phyloP scores from a whole-genome alignment of 176 grass and related monocot species.

The Tillandsia leiboldiana region DNA sequence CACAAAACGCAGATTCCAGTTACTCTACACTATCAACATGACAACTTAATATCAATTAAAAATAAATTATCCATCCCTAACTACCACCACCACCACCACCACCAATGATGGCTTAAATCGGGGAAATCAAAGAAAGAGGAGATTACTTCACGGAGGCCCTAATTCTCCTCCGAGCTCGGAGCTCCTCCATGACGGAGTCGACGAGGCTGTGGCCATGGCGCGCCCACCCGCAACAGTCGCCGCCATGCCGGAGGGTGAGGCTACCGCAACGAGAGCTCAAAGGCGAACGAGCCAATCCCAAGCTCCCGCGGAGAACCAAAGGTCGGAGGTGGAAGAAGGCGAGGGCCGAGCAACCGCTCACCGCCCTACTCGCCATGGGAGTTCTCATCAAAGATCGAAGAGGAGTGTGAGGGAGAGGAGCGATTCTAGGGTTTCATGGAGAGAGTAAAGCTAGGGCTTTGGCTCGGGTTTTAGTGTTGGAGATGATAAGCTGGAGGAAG shows the following conservation, averaged over 20 bases:
- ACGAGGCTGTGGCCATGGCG: constrained; percentile 38
- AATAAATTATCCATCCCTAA: not conserved
- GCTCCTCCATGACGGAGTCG: constrained; percentile 55
- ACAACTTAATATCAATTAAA: too few species aligned
- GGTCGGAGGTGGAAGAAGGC: constrained; percentile 29
- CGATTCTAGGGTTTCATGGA: not conserved
- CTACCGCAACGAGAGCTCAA: constrained; percentile 6
- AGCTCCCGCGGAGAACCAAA: constrained; percentile 30
- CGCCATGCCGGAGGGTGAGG: constrained; percentile 10
- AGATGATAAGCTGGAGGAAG: too few species aligned
- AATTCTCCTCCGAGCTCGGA: constrained; percentile 30
- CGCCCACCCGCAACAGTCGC: constrained; percentile 1
- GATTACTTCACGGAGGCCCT: constrained; percentile 50
- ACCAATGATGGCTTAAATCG: not conserved
- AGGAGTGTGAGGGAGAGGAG: not conserved
- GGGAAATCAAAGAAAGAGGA: not conserved
- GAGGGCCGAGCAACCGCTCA: constrained; percentile 33
- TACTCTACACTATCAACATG: too few species aligned
- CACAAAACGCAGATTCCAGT: too few species aligned
- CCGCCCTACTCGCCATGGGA: constrained; percentile 42
- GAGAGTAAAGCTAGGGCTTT: not conserved
- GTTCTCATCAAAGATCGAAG: constrained; percentile 18
- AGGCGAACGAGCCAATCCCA: not conserved
- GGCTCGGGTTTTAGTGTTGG: too few species aligned
- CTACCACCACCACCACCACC: not conserved